A percentile compares a stretch with the other conserved stretches of the same genome.
Conservation (phyloP, 2,329 filamentous ascomycete genomes). For the Cadophora gregata region DNA sequence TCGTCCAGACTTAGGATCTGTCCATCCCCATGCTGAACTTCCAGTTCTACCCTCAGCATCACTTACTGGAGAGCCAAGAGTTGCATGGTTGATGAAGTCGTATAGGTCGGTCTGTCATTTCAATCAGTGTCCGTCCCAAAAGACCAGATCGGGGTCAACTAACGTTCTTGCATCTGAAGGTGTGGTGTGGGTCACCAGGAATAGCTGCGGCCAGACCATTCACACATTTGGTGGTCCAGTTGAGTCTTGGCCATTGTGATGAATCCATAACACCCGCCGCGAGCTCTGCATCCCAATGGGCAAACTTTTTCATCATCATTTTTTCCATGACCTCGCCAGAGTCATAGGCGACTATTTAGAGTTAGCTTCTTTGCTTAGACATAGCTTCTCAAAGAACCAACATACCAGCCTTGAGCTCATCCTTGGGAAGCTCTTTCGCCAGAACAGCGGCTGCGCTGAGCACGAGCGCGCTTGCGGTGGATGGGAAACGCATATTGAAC, state of each 20-base stretch:
- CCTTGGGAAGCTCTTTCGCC: conserved; percentile 16
- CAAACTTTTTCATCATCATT: conserved; percentile 17
- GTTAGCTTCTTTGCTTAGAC: not conserved
- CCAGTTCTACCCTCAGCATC: conserved; percentile 20
- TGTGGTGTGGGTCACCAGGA: conserved; percentile 14
- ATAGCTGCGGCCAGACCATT: conserved; percentile 20
- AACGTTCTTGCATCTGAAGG: conserved; percentile 23
- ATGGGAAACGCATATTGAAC: conserved; percentile 18
- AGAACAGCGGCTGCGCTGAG: conserved; percentile 15
- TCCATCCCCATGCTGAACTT: conserved; percentile 49
- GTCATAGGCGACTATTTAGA: not conserved
- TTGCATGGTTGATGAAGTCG: conserved; percentile 34
- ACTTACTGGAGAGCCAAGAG: conserved; percentile 23
- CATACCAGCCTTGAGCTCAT: conserved; percentile 16
- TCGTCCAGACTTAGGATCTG: conserved; percentile 50
- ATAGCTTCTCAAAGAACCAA: too few species aligned
- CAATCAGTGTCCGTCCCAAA: not conserved
- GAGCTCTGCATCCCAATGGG: conserved; percentile 18
- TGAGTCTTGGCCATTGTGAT: conserved; percentile 18
- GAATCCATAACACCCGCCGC: conserved; percentile 21
- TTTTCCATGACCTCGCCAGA: conserved; percentile 18
- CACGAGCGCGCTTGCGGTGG: conserved; percentile 14
- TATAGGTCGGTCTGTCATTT: conserved; percentile 30
- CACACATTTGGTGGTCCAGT: conserved; percentile 15
- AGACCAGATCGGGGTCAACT: not conserved